Base-by-base conservation (phyloP, 2,329 filamentous ascomycete genomes). In the Pyrenophora teres region DNA sequence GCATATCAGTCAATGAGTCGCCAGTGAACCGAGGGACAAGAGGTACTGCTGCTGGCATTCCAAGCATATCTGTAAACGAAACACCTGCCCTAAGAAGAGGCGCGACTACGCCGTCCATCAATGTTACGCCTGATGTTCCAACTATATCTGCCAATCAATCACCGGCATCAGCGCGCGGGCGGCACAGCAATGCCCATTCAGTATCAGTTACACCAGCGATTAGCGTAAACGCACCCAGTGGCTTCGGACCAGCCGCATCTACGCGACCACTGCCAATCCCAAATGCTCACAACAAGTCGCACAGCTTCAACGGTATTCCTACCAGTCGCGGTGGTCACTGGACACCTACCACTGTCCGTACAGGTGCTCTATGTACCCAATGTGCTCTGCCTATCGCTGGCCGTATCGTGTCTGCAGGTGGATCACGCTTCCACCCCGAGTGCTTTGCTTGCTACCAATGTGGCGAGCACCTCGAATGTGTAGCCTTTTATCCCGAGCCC, bases 401-500 rank as follows among this genome's bases (percentile, higher is more conserved):
- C 2, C 89, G 93, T 50, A 93, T 96, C 59, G 88, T 97, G 18
- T 90, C 88, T 4, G 85, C 96, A 6, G 87, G 86, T 1, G 91
- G 91, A 21, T 81, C 83, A 33, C 88, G 92, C 16, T 97, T 97
- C 72, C 94, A 99, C 64, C 92, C 94, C 0, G 85, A 92, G 59
- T 99, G 94, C 75, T 97, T 99, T 77, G 82, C 84, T 37, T 99
- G 94, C 77, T 88, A 90, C 72, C 83, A 89, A 54, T 99, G 94
- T 72, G 86, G 87, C 25, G 96, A 92, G 8, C 83, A 87, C 16
- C 87, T 99, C 15, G 94, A 99, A 76, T 93, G 92, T 48, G 89
- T 99, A 50, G 94, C 96, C 64, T 97, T 99, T 73, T 96, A 94
- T 62, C 91, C 92, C 0, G 94, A 99, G 74, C 94, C 94, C 0